phyloP scores from a whole-genome alignment of 164 flowering plant species.

The Macadamia integrifolia region DNA sequence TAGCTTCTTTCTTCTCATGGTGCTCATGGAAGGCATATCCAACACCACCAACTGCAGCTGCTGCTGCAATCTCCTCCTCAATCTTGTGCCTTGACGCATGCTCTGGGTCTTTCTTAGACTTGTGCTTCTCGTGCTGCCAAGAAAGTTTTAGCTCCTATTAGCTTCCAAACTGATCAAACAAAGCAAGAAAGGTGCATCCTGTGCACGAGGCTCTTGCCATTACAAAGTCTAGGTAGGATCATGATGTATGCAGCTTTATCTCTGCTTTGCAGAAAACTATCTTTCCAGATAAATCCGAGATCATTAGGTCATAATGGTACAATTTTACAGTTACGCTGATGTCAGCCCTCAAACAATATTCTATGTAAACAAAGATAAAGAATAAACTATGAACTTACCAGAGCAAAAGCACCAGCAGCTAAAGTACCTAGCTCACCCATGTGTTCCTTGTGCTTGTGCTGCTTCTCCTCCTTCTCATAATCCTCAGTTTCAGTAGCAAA shows the following conservation, averaged over 20 bases:
- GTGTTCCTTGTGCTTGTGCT: constrained; percentile 63
- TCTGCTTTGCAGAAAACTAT: too few relatives aligned
- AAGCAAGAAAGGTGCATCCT: too few relatives aligned
- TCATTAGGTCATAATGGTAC: too few relatives aligned
- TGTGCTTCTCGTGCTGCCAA: constrained; percentile 33
- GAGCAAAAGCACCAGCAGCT: constrained; percentile 55
- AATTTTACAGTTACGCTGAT: too few relatives aligned
- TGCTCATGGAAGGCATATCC: constrained; percentile 65
- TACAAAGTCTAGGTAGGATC: too few relatives aligned
- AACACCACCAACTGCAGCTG: constrained; percentile 46
- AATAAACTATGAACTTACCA: constrained; percentile 11
- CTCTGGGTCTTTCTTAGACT: constrained; percentile 62
- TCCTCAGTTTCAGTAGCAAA: background rate
- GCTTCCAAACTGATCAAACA: too few relatives aligned
- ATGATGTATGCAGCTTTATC: too few relatives aligned
- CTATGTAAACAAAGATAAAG: too few relatives aligned
- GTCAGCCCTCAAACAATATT: too few relatives aligned
- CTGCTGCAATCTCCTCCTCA: constrained; percentile 53
- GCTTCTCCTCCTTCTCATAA: constrained; percentile 51
- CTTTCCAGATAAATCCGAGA: too few relatives aligned
- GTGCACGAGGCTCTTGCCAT: too few relatives aligned
- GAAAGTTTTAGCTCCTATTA: background rate
- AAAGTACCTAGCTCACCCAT: constrained; percentile 45
- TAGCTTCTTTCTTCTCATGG: constrained; percentile 70
- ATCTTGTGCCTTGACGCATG: constrained; percentile 64